Evolutionary conservation across 768 basidiomycete genomes (phyloP).

Genomic region (Boletus tomentosulus): DNA sequence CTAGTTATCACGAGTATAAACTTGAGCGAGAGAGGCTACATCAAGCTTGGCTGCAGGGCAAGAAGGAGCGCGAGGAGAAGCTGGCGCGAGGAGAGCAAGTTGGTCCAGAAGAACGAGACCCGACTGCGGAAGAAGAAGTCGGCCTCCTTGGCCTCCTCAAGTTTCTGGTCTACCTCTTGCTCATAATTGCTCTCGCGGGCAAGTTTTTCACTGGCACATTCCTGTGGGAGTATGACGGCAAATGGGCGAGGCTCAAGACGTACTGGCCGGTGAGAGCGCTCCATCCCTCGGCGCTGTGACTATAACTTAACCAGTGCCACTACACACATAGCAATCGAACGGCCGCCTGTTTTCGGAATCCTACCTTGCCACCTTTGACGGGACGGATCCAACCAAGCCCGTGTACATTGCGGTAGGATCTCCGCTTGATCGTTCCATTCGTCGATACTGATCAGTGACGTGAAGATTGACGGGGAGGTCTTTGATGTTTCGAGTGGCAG

Average conservation of each 20-base stretch:
- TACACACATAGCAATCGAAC: conserved; percentile 40
- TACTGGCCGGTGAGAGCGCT: conserved; percentile 55
- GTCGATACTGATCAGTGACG: conserved; percentile 10
- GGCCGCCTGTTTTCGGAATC: conserved; percentile 74
- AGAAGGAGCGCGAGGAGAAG: conserved; percentile 67
- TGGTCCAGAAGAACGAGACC: conserved; percentile 69
- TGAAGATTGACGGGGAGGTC: conserved; percentile 85
- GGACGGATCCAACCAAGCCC: conserved; percentile 57
- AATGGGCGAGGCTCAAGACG: conserved; percentile 56
- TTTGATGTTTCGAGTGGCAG: conserved; percentile 84
- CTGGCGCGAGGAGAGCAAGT: conserved; percentile 70
- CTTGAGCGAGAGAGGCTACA: conserved; percentile 57
- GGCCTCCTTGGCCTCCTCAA: conserved; percentile 63
- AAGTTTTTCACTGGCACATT: conserved; percentile 87
- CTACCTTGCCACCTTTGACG: conserved; percentile 65
- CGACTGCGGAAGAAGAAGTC: conserved; percentile 64
- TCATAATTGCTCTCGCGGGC: conserved; percentile 58
- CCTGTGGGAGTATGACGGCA: conserved; percentile 75
- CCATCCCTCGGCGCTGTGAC: background rate
- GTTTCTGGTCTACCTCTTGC: conserved; percentile 53
- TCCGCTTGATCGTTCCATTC: conserved; percentile 8
- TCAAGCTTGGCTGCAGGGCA: conserved; percentile 63
- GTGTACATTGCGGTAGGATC: conserved; percentile 77
- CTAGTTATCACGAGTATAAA: conserved; percentile 65
- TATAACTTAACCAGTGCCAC: background rate